Conservation (phyloP, 2,329 filamentous ascomycete species). For the Aspergillus neotritici region DNA sequence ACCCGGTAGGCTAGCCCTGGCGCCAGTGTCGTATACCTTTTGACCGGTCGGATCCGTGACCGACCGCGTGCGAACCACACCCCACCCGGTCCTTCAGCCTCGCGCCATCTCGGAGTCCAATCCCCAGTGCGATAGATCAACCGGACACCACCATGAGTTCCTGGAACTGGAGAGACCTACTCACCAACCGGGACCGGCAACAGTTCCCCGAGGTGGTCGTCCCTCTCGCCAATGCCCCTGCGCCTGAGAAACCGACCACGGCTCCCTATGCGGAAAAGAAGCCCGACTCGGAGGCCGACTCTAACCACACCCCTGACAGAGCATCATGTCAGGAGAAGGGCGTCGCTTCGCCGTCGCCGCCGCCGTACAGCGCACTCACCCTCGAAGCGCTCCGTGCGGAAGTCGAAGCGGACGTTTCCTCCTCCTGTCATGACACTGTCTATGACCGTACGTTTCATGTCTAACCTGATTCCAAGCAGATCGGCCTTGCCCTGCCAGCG, state of each 20-base stretch:
- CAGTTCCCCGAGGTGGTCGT: conserved; percentile 45
- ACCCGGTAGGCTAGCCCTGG: too few species aligned
- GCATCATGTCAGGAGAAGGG: conserved; percentile 32
- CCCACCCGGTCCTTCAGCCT: too few species aligned
- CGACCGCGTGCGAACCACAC: too few species aligned
- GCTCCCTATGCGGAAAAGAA: conserved; percentile 19
- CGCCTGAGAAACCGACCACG: conserved; percentile 21
- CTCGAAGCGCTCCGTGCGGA: conserved; percentile 65
- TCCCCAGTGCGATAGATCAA: too few species aligned
- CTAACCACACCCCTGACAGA: conserved; percentile 21
- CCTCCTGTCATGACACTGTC: conserved; percentile 56
- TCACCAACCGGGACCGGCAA: too few species aligned
- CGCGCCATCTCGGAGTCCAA: too few species aligned
- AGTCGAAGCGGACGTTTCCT: conserved; percentile 55
- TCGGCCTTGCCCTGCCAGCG: too few species aligned
- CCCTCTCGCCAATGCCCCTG: conserved; percentile 43
- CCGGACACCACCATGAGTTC: too few species aligned
- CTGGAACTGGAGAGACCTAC: too few species aligned
- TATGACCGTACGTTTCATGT: conserved; percentile 64
- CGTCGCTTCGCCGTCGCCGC: conserved; percentile 19
- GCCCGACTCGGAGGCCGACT: conserved; percentile 27
- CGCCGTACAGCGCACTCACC: conserved; percentile 49
- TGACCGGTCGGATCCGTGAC: too few species aligned
- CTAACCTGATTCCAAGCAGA: not conserved
- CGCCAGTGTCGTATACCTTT: too few species aligned